phyloP scores from a whole-genome alignment of 164 flowering plant genomes.

The Hamamelis virginiana region DNA sequence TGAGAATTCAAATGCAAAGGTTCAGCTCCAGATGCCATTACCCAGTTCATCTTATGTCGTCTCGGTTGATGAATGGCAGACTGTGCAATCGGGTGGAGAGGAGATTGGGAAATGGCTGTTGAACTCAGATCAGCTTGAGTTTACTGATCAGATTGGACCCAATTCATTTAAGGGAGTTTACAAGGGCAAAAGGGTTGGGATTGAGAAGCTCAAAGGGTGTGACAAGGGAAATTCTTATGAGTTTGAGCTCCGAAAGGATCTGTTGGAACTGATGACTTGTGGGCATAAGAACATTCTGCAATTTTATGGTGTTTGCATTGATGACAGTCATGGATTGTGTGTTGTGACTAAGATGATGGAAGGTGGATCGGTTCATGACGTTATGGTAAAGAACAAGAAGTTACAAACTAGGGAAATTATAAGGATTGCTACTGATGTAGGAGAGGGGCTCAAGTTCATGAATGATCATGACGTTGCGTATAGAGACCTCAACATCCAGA shows the following conservation, averaged over 20 bases:
- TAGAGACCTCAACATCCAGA: constrained; percentile 73
- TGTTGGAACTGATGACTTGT: constrained; percentile 88
- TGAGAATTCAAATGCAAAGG: constrained; percentile 35
- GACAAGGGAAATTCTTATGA: constrained; percentile 81
- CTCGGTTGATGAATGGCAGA: constrained; percentile 92
- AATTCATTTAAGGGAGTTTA: constrained; percentile 74
- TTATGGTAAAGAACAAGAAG: constrained; percentile 65
- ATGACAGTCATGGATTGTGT: constrained; percentile 85
- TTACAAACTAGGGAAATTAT: constrained; percentile 66
- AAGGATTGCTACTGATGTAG: constrained; percentile 75
- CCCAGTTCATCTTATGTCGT: constrained; percentile 51
- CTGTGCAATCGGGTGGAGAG: constrained; percentile 61
- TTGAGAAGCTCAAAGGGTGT: constrained; percentile 86
- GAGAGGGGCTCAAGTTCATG: constrained; percentile 89
- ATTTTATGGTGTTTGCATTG: constrained; percentile 74
- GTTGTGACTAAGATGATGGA: constrained; percentile 86
- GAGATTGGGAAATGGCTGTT: constrained; percentile 75
- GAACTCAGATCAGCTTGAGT: constrained; percentile 70
- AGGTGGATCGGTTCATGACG: constrained; percentile 79
- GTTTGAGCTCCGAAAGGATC: constrained; percentile 69
- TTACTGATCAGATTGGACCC: constrained; percentile 67
- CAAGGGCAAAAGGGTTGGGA: constrained; percentile 67
- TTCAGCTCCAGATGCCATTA: constrained; percentile 56
- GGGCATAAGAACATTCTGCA: constrained; percentile 80
- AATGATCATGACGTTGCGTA: constrained; percentile 84